phyloP scores from a whole-genome alignment of 768 basidiomycete genomes.

The Cystofilobasidium ferigula region DNA sequence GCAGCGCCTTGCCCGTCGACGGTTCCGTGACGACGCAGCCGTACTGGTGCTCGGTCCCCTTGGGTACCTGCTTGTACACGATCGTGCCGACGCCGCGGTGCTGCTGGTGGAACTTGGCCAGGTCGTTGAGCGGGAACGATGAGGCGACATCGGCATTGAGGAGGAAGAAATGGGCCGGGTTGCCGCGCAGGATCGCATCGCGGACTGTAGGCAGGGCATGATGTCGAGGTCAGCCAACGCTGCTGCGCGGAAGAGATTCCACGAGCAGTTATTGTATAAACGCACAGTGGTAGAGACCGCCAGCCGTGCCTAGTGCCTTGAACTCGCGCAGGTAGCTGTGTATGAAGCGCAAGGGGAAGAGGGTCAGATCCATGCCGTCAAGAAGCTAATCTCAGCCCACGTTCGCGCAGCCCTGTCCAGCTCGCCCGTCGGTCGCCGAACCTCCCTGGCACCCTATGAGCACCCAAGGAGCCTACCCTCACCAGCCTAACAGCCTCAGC shows the following conservation, averaged over 20 bases:
- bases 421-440: too few species aligned
- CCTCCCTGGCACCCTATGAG: too few species aligned
- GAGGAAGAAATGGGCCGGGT: conserved; percentile 41
- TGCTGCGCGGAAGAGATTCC: not conserved
- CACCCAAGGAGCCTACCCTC: too few species aligned
- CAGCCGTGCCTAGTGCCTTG: conserved; percentile 41
- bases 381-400: too few species aligned
- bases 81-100: conserved; percentile 43
- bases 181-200: conserved; percentile 39
- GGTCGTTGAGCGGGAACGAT: conserved; percentile 30
- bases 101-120: conserved; percentile 27
- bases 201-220: conserved; percentile 34
- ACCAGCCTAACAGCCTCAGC: too few species aligned
- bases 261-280: not conserved
- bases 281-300: conserved; percentile 39
- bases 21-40: conserved; percentile 43
- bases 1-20: conserved; percentile 35
- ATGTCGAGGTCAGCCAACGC: not conserved
- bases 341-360: not conserved
- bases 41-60: conserved; percentile 40
- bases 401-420: too few species aligned
- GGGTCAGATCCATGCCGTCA: too few species aligned
- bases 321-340: conserved; percentile 42
- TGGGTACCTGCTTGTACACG: conserved; percentile 40
- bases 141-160: conserved; percentile 44